These are phyloP conservation scores for Flaveria linearis DNA, from an alignment of 129 eudicot genomes.

Conservation along the genomic window DNA sequence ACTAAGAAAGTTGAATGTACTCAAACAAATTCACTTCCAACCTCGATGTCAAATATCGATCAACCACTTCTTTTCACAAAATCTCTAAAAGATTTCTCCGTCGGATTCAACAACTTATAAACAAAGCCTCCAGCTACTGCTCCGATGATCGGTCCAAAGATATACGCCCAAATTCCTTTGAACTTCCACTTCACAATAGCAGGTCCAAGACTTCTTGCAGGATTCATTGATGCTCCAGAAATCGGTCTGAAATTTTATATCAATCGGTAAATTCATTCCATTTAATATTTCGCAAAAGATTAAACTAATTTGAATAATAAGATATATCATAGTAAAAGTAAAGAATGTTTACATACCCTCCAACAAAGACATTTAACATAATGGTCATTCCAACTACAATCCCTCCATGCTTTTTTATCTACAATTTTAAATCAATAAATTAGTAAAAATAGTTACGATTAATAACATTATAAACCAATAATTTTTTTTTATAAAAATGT, in stretches of 20 bases:
- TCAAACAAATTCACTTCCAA: neutral
- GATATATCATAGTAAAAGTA: neutral
- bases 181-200: constrained; percentile 56
- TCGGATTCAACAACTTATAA: constrained; percentile 50
- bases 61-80: constrained; percentile 26
- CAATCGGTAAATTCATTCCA: neutral
- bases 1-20: neutral
- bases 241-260: constrained; percentile 50
- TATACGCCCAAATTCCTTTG: constrained; percentile 68
- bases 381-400: constrained; percentile 83
- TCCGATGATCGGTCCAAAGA: constrained; percentile 70
- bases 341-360: constrained; percentile 49
- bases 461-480: too few relatives aligned
- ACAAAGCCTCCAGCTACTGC: constrained; percentile 55
- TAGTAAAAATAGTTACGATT: neutral
- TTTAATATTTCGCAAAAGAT: neutral
- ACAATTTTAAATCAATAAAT: constrained; percentile 10
- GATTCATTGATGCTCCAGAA: constrained; percentile 97
- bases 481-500: too few relatives aligned
- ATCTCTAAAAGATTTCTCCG: constrained; percentile 47
- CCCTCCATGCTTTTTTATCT: constrained; percentile 70
- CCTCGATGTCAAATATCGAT: neutral
- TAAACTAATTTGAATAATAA: too few relatives aligned
- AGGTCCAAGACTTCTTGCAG: constrained; percentile 93
- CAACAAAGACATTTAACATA: constrained; percentile 70